Conservation (phyloP, 306 rosid genomes). For the Gleditsia sinensis region DNA sequence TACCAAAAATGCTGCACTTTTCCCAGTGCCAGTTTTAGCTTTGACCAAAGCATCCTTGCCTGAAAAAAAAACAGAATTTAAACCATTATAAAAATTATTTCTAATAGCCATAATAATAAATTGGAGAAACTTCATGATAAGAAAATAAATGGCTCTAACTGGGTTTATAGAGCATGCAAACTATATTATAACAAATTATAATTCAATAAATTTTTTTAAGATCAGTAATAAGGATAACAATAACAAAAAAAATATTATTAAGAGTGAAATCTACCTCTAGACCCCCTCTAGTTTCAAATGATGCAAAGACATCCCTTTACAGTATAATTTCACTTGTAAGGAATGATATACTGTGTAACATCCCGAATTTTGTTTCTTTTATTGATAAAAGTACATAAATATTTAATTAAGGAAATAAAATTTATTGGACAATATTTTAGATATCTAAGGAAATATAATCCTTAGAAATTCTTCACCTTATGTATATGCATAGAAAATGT, state of each 20-base stretch:
- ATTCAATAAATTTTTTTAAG: slow-evolving; percentile 6
- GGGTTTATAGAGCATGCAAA: not conserved
- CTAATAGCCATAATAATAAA: slow-evolving; percentile 8
- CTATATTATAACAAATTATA: not conserved
- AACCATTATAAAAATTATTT: slow-evolving; percentile 16
- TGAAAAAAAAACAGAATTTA: slow-evolving; percentile 41
- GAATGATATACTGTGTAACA: too few species aligned
- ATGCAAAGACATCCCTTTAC: not conserved
- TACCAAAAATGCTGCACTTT: slow-evolving; percentile 94
- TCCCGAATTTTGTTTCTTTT: too few species aligned
- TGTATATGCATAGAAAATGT: too few species aligned
- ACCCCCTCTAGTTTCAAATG: not conserved
- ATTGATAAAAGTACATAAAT: too few species aligned
- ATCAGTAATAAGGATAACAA: not conserved
- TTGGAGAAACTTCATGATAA: slow-evolving; percentile 5
- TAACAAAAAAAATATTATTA: too few species aligned
- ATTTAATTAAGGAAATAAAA: too few species aligned
- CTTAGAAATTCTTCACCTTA: too few species aligned
- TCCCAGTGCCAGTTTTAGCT: slow-evolving; percentile 95
- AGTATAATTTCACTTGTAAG: not conserved
- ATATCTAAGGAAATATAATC: too few species aligned
- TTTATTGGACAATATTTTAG: too few species aligned
- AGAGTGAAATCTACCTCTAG: too few species aligned
- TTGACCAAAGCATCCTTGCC: slow-evolving; percentile 86
- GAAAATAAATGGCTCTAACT: slow-evolving; percentile 19